These are phyloP conservation scores for Fusarium mexicanum DNA, from an alignment of 2,329 filamentous ascomycete genomes.

Conservation along the genomic window DNA sequence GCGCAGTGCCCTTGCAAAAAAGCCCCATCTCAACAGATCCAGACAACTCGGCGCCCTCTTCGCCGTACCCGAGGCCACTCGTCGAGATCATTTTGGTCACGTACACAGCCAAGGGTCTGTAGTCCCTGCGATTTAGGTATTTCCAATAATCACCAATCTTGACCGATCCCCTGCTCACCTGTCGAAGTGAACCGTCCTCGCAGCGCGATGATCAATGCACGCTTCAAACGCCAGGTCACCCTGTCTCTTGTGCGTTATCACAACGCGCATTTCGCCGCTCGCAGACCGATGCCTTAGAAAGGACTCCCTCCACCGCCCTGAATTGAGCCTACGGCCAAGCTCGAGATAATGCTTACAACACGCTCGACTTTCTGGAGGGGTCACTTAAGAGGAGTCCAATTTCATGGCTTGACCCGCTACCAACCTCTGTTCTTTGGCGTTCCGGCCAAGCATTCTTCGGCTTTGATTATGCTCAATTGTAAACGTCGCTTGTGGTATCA, in stretches of 20 bases:
- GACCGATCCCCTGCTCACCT: background rate
- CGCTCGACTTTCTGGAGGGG: background rate
- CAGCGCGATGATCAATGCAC: background rate
- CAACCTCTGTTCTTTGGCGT: too few relatives aligned
- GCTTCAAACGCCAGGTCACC: background rate
- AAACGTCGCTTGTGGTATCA: too few relatives aligned
- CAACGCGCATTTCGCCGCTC: background rate
- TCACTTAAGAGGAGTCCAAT: accelerated
- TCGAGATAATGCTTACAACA: background rate
- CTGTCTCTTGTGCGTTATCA: background rate
- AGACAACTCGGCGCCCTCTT: background rate
- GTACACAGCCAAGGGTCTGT: background rate
- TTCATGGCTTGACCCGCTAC: background rate
- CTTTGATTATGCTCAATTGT: too few relatives aligned
- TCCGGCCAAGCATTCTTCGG: too few relatives aligned
- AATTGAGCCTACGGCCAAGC: background rate
- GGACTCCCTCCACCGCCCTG: background rate
- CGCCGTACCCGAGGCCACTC: background rate
- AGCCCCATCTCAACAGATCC: background rate
- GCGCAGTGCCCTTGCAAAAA: too few relatives aligned
- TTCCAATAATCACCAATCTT: background rate
- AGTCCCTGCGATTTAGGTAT: background rate
- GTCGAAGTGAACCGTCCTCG: background rate
- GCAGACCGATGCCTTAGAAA: background rate
- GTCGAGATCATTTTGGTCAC: background rate